Evolutionary conservation across 139 green algal genomes (phyloP), one percentile per base, ranked within the genome.

Genomic region (Chlorella sp.): DNA sequence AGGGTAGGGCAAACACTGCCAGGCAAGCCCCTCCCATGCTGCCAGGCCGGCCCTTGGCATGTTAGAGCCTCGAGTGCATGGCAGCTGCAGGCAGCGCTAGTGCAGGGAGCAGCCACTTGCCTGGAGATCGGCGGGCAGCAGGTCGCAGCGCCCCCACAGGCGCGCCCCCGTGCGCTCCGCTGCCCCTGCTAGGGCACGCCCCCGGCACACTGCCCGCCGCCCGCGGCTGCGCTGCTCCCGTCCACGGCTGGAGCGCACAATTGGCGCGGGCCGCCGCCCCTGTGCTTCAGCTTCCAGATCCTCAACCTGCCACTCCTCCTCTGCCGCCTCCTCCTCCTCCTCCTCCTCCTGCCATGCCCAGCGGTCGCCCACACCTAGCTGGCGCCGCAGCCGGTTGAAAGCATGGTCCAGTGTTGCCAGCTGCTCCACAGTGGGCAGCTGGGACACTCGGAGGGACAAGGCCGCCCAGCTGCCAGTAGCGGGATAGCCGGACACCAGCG

Each of bases 311-410:
- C 0, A 32, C 15, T 68, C 42, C 32, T 68, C 79, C n/a, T 39
- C 42, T 68, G 42, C 21, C 21, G 60, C 79, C 26, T 68, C 24
- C 7, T 68, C 84, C n/a, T 26, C 68, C 3, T 42, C 84, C 7
- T 26, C 28, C 68, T 88, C 84, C n/a, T 69, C 26, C 66, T 88
- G 60, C 84, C 84, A 88, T 0, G 84, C 84, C 84, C 84, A 88
- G 68, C 84, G 84, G 68, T 39, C 66, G 40, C 66, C 64, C 28
- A 48, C 9, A 18, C 84, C 66, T 32, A 88, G 68, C 84, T 80
- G 64, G 1, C 84, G 64, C 28, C 39, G 66, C 28, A 88, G 39
- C 7, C 40, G 84, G 34, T 81, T 26, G 21, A 68, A 12, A 26
- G 60, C 66, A 42, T 42, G 28, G 21, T 80, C 84, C 0, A 42